phyloP scores from a whole-genome alignment of 176 grass and related monocot genomes.

The Carex scoparia region DNA sequence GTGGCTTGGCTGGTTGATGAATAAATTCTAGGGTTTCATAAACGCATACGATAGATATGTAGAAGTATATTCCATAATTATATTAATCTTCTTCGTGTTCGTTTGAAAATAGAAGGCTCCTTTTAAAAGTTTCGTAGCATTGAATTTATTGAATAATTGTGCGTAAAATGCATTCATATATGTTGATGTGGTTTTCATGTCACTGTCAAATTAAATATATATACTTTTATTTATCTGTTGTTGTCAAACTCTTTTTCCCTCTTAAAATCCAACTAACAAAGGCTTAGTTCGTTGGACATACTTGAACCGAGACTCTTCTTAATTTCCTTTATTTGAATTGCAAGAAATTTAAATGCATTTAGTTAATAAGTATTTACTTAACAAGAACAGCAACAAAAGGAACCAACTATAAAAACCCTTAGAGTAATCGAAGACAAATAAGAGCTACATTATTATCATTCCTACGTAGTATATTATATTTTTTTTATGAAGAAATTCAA shows the following conservation, averaged over 20 bases:
- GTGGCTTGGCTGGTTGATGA: neutral
- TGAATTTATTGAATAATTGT: neutral
- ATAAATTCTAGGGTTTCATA: slow-evolving; percentile 19
- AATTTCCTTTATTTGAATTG: neutral
- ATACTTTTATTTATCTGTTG: neutral
- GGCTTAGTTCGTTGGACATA: too few species aligned
- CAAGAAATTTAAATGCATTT: neutral
- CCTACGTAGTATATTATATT: neutral
- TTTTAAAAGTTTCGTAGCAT: neutral
- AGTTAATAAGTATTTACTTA: neutral
- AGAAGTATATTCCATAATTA: neutral
- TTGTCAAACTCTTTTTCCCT: neutral
- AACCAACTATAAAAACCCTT: neutral
- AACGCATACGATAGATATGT: neutral
- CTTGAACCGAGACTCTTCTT: neutral
- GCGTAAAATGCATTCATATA: neutral
- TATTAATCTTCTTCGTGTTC: neutral
- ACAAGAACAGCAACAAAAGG: neutral
- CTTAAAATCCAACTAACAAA: neutral
- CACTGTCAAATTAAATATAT: slow-evolving; percentile 6
- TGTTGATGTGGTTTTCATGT: neutral
- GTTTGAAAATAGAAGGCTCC: neutral
- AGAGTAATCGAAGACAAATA: neutral
- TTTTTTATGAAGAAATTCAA: neutral
- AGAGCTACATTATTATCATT: neutral